phyloP scores from a whole-genome alignment of 1,284 basidiomycete species.

The Leccinum proliferum region DNA sequence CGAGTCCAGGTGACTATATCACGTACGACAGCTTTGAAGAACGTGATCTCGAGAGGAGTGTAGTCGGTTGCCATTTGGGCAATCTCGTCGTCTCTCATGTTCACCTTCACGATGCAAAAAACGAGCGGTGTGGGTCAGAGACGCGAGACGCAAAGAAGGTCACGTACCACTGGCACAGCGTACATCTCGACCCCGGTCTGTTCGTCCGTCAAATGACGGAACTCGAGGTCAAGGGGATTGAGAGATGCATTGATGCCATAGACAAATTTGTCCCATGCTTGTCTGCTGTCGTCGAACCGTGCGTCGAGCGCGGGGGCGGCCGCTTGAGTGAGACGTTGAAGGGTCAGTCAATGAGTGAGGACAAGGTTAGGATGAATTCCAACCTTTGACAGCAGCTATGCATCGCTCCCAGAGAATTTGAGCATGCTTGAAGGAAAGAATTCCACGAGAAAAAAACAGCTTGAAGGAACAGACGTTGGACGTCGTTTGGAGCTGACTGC shows the following conservation, averaged over 20 bases:
- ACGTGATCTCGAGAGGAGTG: slow-evolving; percentile 67
- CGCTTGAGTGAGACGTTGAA: slow-evolving; percentile 30
- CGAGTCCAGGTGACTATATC: not conserved
- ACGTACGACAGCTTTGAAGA: slow-evolving; percentile 75
- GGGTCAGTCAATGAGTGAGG: slow-evolving; percentile 3
- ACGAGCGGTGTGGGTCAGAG: not conserved
- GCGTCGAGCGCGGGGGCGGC: slow-evolving; percentile 47
- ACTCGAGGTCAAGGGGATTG: slow-evolving; percentile 65
- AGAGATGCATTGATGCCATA: slow-evolving; percentile 53
- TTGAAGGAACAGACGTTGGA: slow-evolving; percentile 72
- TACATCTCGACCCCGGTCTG: slow-evolving; percentile 56
- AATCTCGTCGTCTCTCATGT: slow-evolving; percentile 69
- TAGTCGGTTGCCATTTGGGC: slow-evolving; percentile 84
- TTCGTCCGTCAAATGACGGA: slow-evolving; percentile 62
- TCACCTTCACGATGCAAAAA: slow-evolving; percentile 46
- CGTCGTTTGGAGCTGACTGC: slow-evolving; percentile 51
- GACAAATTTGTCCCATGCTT: slow-evolving; percentile 58
- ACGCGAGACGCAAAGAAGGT: not conserved
- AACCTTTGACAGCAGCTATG: slow-evolving; percentile 58
- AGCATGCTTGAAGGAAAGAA: slow-evolving; percentile 58
- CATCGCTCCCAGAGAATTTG: slow-evolving; percentile 63
- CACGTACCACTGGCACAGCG: slow-evolving; percentile 47
- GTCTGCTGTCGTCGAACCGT: slow-evolving; percentile 34
- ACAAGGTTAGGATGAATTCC: not conserved
- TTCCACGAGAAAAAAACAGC: slow-evolving; percentile 62